Evolutionary conservation across 1,139 yeast genomes (phyloP).

Genomic region (Kazachstania sp.): DNA sequence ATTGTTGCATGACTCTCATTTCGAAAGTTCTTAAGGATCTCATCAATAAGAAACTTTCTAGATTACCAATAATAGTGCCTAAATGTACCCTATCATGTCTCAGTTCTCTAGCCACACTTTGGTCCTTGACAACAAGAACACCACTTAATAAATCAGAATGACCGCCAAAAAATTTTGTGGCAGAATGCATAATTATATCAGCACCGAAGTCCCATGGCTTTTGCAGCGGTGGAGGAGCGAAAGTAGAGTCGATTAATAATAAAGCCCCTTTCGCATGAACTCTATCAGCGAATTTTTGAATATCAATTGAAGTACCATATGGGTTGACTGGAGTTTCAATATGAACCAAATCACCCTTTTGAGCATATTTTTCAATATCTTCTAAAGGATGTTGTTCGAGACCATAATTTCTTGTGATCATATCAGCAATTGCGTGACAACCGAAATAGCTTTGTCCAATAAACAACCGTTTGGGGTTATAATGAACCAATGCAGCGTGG

Average conservation of each 20-base stretch:
- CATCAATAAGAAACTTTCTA: conserved; percentile 65
- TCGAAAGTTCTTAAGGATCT: conserved; percentile 77
- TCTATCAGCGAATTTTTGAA: conserved; percentile 49
- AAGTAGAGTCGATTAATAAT: conserved; percentile 72
- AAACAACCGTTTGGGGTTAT: conserved; percentile 66
- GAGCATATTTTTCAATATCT: conserved; percentile 40
- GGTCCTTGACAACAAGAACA: conserved; percentile 53
- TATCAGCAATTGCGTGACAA: conserved; percentile 56
- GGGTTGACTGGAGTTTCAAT: conserved; percentile 89
- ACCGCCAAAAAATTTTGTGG: conserved; percentile 87
- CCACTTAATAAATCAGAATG: conserved; percentile 88
- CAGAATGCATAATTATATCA: conserved; percentile 80
- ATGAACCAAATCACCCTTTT: conserved; percentile 73
- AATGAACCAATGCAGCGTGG: conserved; percentile 61
- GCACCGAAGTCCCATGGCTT: conserved; percentile 75
- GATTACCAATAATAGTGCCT: conserved; percentile 71
- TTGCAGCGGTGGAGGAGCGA: conserved; percentile 89
- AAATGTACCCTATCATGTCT: conserved; percentile 53
- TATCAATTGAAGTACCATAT: conserved; percentile 57
- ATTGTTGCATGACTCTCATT: conserved; percentile 58
- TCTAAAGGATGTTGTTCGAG: conserved; percentile 45
- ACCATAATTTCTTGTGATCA: conserved; percentile 55
- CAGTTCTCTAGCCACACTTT: conserved; percentile 39
- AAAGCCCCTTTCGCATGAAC: conserved; percentile 68
- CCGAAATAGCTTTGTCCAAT: conserved; percentile 85